A percentile compares a stretch with the other conserved stretches of the same genome.
phyloP scores from a whole-genome alignment of 768 basidiomycete species.

The Kwoniella dejecticola region DNA sequence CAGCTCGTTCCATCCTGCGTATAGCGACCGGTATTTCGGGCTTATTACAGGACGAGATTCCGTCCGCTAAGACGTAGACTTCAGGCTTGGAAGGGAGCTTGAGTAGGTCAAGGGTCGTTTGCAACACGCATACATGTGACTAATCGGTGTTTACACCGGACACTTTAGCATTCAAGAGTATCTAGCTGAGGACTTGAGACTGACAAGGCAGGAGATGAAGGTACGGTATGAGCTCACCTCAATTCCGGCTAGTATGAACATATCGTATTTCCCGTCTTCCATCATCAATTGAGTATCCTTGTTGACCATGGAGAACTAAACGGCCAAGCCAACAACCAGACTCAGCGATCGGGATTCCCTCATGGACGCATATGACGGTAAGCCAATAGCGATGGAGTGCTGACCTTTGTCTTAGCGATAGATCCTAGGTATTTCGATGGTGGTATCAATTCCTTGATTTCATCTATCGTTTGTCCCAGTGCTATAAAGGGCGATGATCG shows the following conservation, averaged over 20 bases:
- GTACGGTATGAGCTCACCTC: slow-evolving; percentile 63
- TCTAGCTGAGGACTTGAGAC: too few species aligned
- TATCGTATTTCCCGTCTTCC: slow-evolving; percentile 60
- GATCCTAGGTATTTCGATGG: slow-evolving; percentile 37
- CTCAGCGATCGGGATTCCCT: background rate
- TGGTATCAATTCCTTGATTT: slow-evolving; percentile 59
- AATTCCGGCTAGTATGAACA: slow-evolving; percentile 79
- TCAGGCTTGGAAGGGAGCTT: slow-evolving; percentile 41
- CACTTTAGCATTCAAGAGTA: too few species aligned
- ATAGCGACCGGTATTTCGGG: slow-evolving; percentile 78
- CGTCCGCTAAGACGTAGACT: slow-evolving; percentile 78
- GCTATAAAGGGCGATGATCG: slow-evolving; percentile 59
- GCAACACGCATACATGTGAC: slow-evolving; percentile 87
- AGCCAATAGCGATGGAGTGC: background rate
- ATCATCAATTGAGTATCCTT: slow-evolving; percentile 66
- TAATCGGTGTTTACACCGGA: slow-evolving; percentile 45
- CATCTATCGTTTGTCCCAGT: slow-evolving; percentile 69
- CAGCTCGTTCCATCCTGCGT: slow-evolving; percentile 58
- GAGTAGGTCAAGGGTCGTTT: slow-evolving; percentile 72
- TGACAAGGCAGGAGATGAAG: background rate
- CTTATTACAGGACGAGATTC: slow-evolving; percentile 75
- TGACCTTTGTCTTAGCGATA: slow-evolving; percentile 66
- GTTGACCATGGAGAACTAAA: slow-evolving; percentile 79
- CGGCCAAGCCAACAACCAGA: too few species aligned
- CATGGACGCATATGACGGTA: background rate